Evolutionary conservation across 768 basidiomycete genomes (phyloP).

Genomic region (Tricholomella constricta): DNA sequence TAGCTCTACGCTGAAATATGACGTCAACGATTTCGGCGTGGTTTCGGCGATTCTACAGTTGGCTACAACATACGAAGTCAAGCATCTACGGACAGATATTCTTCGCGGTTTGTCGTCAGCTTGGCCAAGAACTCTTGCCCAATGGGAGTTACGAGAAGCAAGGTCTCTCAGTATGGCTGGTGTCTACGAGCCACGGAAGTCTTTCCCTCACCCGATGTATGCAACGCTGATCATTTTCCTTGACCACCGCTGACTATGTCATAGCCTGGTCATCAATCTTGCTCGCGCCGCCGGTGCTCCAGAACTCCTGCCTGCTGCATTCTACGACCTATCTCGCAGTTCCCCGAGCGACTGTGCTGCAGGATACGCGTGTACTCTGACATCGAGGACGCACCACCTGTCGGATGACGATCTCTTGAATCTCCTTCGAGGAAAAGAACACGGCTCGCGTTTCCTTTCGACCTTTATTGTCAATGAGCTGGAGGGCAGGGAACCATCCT

Average conservation of each 20-base stretch:
- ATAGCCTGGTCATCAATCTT: constrained; percentile 66
- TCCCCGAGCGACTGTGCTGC: constrained; percentile 60
- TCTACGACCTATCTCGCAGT: constrained; percentile 78
- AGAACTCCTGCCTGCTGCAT: constrained; percentile 71
- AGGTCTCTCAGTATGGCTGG: constrained; percentile 50
- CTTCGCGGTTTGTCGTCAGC: constrained; percentile 49
- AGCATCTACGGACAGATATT: constrained; percentile 57
- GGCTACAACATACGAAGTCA: constrained; percentile 64
- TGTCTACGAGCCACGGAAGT: constrained; percentile 54
- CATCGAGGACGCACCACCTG: constrained; percentile 39
- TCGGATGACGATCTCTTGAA: constrained; percentile 57
- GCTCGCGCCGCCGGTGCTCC: constrained; percentile 56
- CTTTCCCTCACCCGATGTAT: constrained; percentile 70
- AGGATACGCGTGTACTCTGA: constrained; percentile 45
- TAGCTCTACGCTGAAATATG: constrained; percentile 50
- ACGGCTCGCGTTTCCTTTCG: constrained; percentile 71
- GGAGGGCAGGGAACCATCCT: constrained; percentile 60
- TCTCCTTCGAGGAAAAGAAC: constrained; percentile 70
- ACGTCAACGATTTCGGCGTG: constrained; percentile 50
- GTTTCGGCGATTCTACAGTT: constrained; percentile 62
- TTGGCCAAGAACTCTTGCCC: constrained; percentile 64
- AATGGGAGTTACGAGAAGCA: constrained; percentile 73
- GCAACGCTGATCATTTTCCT: constrained; percentile 23
- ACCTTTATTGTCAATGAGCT: constrained; percentile 76
- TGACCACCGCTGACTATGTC: constrained; percentile 11